Conservation (phyloP, 2,329 filamentous ascomycete species). For the Aspergillus sp. region DNA sequence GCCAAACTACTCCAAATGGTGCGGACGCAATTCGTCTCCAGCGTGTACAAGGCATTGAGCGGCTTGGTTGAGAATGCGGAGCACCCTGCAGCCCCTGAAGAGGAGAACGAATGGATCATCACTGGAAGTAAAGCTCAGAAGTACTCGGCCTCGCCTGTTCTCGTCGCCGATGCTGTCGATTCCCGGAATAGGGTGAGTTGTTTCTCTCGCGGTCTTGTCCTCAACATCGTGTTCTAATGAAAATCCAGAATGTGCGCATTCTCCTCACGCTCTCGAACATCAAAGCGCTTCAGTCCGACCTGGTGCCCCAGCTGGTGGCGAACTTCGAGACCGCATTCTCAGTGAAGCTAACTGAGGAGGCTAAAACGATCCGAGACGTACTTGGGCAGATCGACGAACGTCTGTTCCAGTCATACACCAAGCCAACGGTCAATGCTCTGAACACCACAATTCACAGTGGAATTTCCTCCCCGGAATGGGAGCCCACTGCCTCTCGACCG, state of each 20-base stretch:
- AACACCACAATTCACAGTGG: slow-evolving; percentile 69
- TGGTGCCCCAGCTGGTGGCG: slow-evolving; percentile 82
- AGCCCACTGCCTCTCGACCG: slow-evolving; percentile 59
- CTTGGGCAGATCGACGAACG: slow-evolving; percentile 85
- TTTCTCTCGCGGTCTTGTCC: neutral
- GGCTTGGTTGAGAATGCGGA: slow-evolving; percentile 98
- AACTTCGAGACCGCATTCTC: slow-evolving; percentile 94
- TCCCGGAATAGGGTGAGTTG: slow-evolving; percentile 51
- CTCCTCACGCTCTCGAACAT: slow-evolving; percentile 92
- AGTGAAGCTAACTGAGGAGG: slow-evolving; percentile 90
- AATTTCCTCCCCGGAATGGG: slow-evolving; percentile 70
- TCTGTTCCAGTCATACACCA: slow-evolving; percentile 89
- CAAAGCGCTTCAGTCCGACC: slow-evolving; percentile 73
- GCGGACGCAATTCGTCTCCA: slow-evolving; percentile 85
- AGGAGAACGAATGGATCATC: slow-evolving; percentile 52
- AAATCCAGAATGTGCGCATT: slow-evolving; percentile 78
- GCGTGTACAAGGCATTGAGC: slow-evolving; percentile 87
- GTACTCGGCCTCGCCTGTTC: slow-evolving; percentile 34
- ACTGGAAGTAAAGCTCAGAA: slow-evolving; percentile 37
- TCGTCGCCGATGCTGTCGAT: slow-evolving; percentile 51
- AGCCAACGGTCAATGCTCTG: slow-evolving; percentile 68
- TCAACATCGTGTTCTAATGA: slow-evolving; percentile 10
- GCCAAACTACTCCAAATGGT: slow-evolving; percentile 88
- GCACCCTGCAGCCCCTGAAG: slow-evolving; percentile 63
- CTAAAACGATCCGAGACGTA: slow-evolving; percentile 86